These are phyloP conservation scores for Brettanomyces anomalus DNA, from an alignment of 805 yeast genomes.

Conservation along the genomic window DNA sequence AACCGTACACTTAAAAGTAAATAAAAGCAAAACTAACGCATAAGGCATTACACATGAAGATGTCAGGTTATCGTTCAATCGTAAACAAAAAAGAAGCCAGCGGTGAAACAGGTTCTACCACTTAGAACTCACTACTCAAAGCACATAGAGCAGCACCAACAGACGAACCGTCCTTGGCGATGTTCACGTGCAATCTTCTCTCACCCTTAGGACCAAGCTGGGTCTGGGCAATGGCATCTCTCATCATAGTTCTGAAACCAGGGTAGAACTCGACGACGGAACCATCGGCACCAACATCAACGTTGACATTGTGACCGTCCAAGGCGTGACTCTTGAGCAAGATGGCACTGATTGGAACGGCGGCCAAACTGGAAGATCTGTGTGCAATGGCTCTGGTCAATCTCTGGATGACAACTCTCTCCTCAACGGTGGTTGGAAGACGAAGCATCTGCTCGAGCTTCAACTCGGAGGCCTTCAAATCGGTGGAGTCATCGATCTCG, in stretches of 20 bases:
- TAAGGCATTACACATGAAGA: too few species aligned
- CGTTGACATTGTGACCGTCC: conserved; percentile 53
- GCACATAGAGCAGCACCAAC: conserved; percentile 98
- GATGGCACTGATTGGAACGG: conserved; percentile 85
- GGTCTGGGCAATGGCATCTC: conserved; percentile 66
- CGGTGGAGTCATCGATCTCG: conserved; percentile 75
- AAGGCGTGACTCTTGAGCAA: conserved; percentile 59
- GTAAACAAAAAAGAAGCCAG: too few species aligned
- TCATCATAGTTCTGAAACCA: conserved; percentile 69
- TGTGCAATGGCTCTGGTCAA: conserved; percentile 72
- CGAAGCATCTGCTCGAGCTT: conserved; percentile 58
- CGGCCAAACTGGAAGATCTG: conserved; percentile 85
- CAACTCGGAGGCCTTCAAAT: conserved; percentile 61
- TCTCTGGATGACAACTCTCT: conserved; percentile 64
- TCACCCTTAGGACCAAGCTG: conserved; percentile 69
- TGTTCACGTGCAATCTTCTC: conserved; percentile 63
- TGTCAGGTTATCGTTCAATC: too few species aligned
- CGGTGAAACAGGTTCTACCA: too few species aligned
- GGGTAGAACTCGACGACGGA: conserved; percentile 92
- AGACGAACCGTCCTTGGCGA: conserved; percentile 93
- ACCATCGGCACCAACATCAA: conserved; percentile 95
- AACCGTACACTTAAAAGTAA: too few species aligned
- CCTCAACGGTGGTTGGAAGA: conserved; percentile 59
- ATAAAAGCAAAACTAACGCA: too few species aligned
- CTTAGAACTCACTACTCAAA: conserved; percentile 14